These are phyloP conservation scores for Aspergillus thermomutatus DNA, from an alignment of 2,329 filamentous ascomycete species.

Conservation along the genomic window DNA sequence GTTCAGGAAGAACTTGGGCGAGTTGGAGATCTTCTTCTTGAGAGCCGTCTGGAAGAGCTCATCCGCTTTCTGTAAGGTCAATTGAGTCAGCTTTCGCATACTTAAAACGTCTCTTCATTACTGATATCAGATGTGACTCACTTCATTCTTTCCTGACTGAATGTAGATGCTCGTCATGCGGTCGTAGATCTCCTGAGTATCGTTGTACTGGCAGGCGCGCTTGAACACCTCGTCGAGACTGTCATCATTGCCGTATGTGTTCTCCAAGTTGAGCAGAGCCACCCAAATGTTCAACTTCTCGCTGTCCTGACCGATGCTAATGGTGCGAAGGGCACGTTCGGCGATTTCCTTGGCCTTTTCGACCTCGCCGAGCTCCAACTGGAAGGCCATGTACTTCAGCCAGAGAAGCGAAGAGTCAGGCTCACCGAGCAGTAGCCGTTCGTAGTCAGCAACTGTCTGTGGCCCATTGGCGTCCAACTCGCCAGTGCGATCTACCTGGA, in stretches of 20 bases:
- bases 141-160: constrained; percentile 77
- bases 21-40: constrained; percentile 85
- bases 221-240: constrained; percentile 83
- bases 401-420: constrained; percentile 91
- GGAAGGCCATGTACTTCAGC: constrained; percentile 99
- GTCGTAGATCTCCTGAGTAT: constrained; percentile 84
- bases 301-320: constrained; percentile 83
- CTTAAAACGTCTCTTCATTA: not conserved
- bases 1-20: constrained; percentile 83
- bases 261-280: constrained; percentile 89
- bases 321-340: constrained; percentile 84
- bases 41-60: constrained; percentile 79
- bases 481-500: constrained; percentile 85
- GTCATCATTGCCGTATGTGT: constrained; percentile 80
- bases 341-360: constrained; percentile 84
- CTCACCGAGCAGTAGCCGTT: constrained; percentile 85
- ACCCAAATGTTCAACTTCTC: constrained; percentile 97
- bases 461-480: constrained; percentile 86
- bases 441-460: constrained; percentile 86
- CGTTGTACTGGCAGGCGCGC: constrained; percentile 89
- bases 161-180: constrained; percentile 93
- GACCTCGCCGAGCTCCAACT: constrained; percentile 86
- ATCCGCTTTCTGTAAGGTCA: constrained; percentile 69
- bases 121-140: constrained; percentile 46
- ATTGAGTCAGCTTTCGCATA: constrained; percentile 23